Percentiles rank a stretch among this genome's conserved stretches.
These are phyloP conservation scores for Colletotrichum lupini DNA, from an alignment of 2,329 filamentous ascomycete species.

Conservation along the genomic window DNA sequence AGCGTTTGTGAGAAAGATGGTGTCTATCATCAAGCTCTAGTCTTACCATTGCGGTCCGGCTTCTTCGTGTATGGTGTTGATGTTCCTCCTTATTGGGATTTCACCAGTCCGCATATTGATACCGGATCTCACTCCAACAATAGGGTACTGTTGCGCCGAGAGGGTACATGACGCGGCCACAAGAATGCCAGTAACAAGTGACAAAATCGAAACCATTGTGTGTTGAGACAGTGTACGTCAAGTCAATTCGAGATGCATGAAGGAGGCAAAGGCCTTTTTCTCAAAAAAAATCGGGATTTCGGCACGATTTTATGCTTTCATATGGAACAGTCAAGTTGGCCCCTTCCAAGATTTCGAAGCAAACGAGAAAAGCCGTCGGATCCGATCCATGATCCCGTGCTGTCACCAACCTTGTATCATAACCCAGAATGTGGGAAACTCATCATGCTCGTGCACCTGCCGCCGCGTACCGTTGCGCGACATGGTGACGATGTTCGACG, in stretches of 20 bases:
- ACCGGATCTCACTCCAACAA: slow-evolving; percentile 52
- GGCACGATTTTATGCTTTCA: background rate
- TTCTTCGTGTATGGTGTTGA: slow-evolving; percentile 56
- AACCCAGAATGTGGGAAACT: background rate
- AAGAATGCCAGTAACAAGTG: slow-evolving; percentile 5
- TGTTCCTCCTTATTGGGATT: slow-evolving; percentile 57
- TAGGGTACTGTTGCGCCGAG: slow-evolving; percentile 33
- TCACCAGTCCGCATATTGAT: slow-evolving; percentile 50
- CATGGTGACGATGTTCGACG: slow-evolving; percentile 1
- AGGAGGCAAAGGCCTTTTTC: background rate
- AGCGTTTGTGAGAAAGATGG: background rate
- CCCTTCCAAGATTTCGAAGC: background rate
- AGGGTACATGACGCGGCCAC: background rate
- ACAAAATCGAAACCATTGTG: background rate
- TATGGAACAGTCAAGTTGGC: background rate
- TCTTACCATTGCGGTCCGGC: slow-evolving; percentile 59
- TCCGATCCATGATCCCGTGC: background rate
- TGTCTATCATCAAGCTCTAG: slow-evolving; percentile 40
- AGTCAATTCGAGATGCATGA: background rate
- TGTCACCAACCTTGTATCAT: slow-evolving; percentile 30
- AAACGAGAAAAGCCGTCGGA: slow-evolving; percentile 6
- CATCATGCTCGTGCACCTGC: background rate
- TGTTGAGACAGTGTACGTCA: background rate
- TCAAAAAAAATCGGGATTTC: background rate
- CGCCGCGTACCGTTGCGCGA: slow-evolving; percentile 12